Base-by-base conservation (phyloP, 331 rosid genomes). In the Quercus tomentella region DNA sequence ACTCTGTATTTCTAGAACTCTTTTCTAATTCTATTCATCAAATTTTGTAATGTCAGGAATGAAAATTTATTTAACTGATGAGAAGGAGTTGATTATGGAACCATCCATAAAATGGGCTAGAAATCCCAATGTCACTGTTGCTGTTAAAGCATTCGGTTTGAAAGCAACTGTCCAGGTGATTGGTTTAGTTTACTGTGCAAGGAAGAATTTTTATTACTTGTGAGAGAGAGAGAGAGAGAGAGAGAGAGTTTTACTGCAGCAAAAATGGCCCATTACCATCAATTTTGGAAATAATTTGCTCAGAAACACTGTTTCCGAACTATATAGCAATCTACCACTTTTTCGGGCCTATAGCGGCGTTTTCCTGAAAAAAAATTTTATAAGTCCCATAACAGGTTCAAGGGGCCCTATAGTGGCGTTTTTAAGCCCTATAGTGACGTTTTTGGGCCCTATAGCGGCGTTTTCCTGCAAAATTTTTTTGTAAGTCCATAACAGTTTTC, bases 81-180 rank as follows among this genome's bases (percentile, higher is more conserved):
- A 95, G 87, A 95, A 95, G 85, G 98, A 91, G 88, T 81, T 92
- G 86, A 91, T 95, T 45, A 91, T 92, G 97, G 97, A 92, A 86
- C 97, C 94, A 56, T 85, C 90, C 58, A 52, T 95, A 66, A 95
- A 95, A 77, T 95, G 94, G 97, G 97, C 99, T 18, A 94, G 87
- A 74, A 95, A 92, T 87, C 99, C 99, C 63, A 90, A 95, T 85
- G 56, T 95, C 82, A 82, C 85, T 7, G 70, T 95, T 76, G 91
- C 91, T 68, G 88, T 84, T 28, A 91, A 92, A 89, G 96, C 97
- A 77, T 95, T 89, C 80, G 97, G 97, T 66, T 82, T 95, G 84
- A 95, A 90, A 90, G 99, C 97, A 79, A 93, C 96, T 7, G 85
- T 68, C 79, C 99, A 95, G 93, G 97, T 95, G 72, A 61, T 73